phyloP scores from a whole-genome alignment of 305 asterid genomes.

The Euphrasia arctica region DNA sequence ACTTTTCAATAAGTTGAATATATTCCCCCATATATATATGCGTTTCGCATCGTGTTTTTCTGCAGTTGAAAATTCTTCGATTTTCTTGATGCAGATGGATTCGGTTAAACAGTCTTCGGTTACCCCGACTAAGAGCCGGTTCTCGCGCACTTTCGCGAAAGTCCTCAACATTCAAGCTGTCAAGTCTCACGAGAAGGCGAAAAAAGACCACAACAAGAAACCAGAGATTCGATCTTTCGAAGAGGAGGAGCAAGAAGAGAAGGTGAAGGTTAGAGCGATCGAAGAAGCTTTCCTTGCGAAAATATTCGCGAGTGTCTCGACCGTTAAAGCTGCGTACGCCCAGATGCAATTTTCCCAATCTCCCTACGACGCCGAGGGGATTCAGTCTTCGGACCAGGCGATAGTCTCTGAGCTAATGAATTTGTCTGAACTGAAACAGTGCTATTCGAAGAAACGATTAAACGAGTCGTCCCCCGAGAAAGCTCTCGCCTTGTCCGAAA shows the following conservation, averaged over 20 bases:
- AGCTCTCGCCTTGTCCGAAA: conserved; percentile 40
- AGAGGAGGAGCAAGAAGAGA: conserved; percentile 37
- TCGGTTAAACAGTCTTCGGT: conserved; percentile 33
- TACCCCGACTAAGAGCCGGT: conserved; percentile 35
- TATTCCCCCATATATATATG: conserved; percentile 12
- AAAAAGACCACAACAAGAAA: conserved; percentile 17
- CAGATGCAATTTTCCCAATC: conserved; percentile 56
- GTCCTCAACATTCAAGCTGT: conserved; percentile 44
- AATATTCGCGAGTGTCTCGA: conserved; percentile 51
- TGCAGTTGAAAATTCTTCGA: not conserved
- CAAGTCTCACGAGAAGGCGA: conserved; percentile 18
- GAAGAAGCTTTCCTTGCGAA: conserved; percentile 57
- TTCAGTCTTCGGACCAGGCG: conserved; percentile 55
- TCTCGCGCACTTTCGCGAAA: conserved; percentile 51
- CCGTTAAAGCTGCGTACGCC: conserved; percentile 64
- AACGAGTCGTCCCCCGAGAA: conserved; percentile 42
- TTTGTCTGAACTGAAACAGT: conserved; percentile 52
- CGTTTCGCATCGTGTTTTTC: not conserved
- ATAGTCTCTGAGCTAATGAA: conserved; percentile 51
- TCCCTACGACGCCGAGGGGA: conserved; percentile 66
- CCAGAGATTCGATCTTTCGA: conserved; percentile 14
- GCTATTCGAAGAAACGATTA: conserved; percentile 45
- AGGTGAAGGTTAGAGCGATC: conserved; percentile 19
- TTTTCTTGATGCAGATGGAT: conserved; percentile 33
- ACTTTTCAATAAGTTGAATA: conserved; percentile 27